Percentiles rank a stretch among this genome's conserved stretches.
These are phyloP conservation scores for Penicillium sp. DNA, from an alignment of 2,329 filamentous ascomycete species.

Conservation along the genomic window DNA sequence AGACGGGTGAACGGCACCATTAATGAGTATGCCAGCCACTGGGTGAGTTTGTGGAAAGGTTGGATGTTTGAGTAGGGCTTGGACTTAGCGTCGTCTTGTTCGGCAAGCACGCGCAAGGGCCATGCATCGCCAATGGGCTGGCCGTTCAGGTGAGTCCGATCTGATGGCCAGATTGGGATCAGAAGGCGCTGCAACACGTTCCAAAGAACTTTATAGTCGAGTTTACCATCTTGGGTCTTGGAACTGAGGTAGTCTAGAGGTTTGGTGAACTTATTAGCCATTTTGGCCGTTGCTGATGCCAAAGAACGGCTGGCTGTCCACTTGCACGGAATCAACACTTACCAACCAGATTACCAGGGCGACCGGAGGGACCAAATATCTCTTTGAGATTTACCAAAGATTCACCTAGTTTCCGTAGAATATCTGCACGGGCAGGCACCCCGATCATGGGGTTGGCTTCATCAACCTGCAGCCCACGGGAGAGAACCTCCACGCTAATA, in stretches of 20 bases:
- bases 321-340: conserved; percentile 13
- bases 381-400: conserved; percentile 40
- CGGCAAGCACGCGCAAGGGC: conserved; percentile 37
- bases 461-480: conserved; percentile 46
- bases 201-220: conserved; percentile 46
- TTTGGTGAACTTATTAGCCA: background rate
- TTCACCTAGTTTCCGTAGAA: conserved; percentile 44
- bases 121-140: conserved; percentile 51
- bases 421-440: conserved; percentile 41
- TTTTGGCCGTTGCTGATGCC: background rate
- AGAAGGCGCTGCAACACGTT: conserved; percentile 44
- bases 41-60: conserved; percentile 62
- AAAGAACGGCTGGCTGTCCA: background rate
- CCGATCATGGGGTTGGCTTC: conserved; percentile 48
- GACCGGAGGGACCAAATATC: conserved; percentile 44
- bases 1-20: conserved; percentile 61
- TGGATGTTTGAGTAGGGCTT: conserved; percentile 39
- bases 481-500: conserved; percentile 36
- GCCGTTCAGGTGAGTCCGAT: conserved; percentile 43
- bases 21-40: conserved; percentile 70
- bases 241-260: conserved; percentile 41
- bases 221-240: conserved; percentile 21
- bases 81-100: conserved; percentile 1
- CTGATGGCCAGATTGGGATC: conserved; percentile 50
- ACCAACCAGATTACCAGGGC: conserved; percentile 52